Evolutionary conservation across 805 yeast species (phyloP), one percentile per base, ranked within the genome.

Genomic region (Peterozyma xylosa): DNA sequence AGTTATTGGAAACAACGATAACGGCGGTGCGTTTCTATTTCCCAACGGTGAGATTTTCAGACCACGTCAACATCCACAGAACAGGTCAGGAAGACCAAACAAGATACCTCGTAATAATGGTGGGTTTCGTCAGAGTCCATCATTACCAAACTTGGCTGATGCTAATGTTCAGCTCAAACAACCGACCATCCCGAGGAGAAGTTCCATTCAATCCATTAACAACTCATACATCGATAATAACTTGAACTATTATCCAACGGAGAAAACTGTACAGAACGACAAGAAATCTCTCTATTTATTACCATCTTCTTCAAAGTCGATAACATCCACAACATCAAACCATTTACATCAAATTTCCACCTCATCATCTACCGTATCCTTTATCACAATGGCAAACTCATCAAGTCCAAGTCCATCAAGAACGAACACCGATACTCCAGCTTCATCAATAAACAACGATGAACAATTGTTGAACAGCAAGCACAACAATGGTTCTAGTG

Each of bases 41-140:
- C 79, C 79, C 13, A 74, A 74, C 53, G 80, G 80, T 40, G 80
- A 74, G 51, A 64, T 73, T 2, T 74, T 74, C 54, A 58, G 72
- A 33, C 79, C 79, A 2, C 54, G 78, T 35, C 56, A 53, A 37
- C 60, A 64, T 11, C 73, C 73, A 2, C 46, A 61, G n/a, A 66
- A 61, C 39, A 58, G 74, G 43, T 45, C 61, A 9, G 52, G 61
- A 30, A 60, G 67, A 42, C 76, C 76, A 7, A 51, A 52, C 35
- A 66, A 62, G 50, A 47, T 59, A 2, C 14, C 11, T 21, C 39
- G 33, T 11, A 35, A 29, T 14, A 33, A 21, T 14, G 38, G 42
- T 35, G 45, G 37, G 13, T 37, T 30, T 15, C 38, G 36, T 11
- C 40, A 42, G 30, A 43, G 39, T 15, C 41, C 41, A 16, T 46